These are phyloP conservation scores for Polygonum aviculare DNA, from an alignment of 148 eudicot genomes.

Conservation along the genomic window DNA sequence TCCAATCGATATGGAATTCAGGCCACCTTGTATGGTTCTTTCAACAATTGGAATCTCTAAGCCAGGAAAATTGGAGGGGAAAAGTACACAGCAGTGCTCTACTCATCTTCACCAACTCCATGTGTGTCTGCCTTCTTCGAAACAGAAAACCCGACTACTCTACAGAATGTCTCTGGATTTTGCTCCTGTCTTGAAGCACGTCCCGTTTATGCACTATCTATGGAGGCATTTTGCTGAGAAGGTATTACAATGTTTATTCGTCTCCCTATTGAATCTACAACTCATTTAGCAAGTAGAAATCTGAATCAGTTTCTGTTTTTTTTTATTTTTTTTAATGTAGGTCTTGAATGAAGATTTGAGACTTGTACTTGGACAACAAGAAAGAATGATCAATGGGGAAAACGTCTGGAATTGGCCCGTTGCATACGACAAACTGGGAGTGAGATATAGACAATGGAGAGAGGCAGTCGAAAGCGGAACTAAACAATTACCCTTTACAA, in stretches of 20 bases:
- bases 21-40: constrained; percentile 91
- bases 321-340: constrained; percentile 18
- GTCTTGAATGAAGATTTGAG: constrained; percentile 86
- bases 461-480: constrained; percentile 64
- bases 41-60: constrained; percentile 97
- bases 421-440: constrained; percentile 83
- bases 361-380: constrained; percentile 88
- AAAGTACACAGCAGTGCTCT: constrained; percentile 70
- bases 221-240: constrained; percentile 89
- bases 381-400: constrained; percentile 77
- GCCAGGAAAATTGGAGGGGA: constrained; percentile 91
- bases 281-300: background rate
- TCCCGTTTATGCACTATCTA: constrained; percentile 73
- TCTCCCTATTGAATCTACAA: background rate
- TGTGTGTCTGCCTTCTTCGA: constrained; percentile 82
- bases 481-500: constrained; percentile 42
- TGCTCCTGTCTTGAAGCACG: constrained; percentile 69
- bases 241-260: constrained; percentile 24
- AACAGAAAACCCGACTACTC: constrained; percentile 70
- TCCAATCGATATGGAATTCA: constrained; percentile 94
- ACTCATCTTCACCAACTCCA: constrained; percentile 98
- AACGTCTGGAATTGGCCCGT: constrained; percentile 92
- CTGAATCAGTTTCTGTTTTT: background rate
- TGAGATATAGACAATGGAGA: constrained; percentile 91
- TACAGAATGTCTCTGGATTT: constrained; percentile 98